Evolutionary conservation across 2,329 filamentous ascomycete genomes (phyloP), one percentile per base, ranked within the genome.

Genomic region (Diaporthe destruens): DNA sequence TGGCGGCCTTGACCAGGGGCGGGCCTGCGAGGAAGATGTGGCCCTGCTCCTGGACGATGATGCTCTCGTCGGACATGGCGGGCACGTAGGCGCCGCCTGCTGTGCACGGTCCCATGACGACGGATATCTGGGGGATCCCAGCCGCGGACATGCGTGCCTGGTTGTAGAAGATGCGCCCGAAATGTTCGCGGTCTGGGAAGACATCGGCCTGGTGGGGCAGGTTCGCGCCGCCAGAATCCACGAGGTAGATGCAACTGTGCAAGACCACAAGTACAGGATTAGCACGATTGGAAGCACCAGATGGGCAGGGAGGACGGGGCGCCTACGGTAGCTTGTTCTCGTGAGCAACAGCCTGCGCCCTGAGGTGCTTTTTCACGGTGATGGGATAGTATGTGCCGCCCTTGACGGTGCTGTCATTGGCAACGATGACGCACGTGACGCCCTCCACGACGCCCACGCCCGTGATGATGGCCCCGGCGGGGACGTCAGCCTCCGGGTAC

Each of bases 101-200:
- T 0, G 96, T 99, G 84, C 96, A 99, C 55, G 96, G 94, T 0
- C 96, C 96, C 96, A 99, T 98, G 59, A 99, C 96, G 2, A 98
- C 94, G 12, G 94, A 92, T 77, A 99, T 93, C 80, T 98, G 96
- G 1, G 96, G 96, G 74, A 98, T 97, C 6, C 95, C 94, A 76
- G 92, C 85, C 2, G 93, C 89, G 77, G 93, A 96, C 95, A 98
- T 98, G 78, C 94, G 88, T 3, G 96, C 96, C 83, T 99, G 96
- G 84, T 99, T 98, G 87, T 93, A 99, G 87, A 99, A 99, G 80
- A 98, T 98, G 76, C 96, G 94, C 47, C 96, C 95, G 80, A 99
- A 98, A 82, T 98, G 96, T 70, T 98, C 94, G 76, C 92, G 89
- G 81, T 98, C 96, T 1, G 96, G 96, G 82, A 99, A 98, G 72